Base-by-base conservation (phyloP, 2,329 filamentous ascomycete species). In the Torrubiella hemipterigena region DNA sequence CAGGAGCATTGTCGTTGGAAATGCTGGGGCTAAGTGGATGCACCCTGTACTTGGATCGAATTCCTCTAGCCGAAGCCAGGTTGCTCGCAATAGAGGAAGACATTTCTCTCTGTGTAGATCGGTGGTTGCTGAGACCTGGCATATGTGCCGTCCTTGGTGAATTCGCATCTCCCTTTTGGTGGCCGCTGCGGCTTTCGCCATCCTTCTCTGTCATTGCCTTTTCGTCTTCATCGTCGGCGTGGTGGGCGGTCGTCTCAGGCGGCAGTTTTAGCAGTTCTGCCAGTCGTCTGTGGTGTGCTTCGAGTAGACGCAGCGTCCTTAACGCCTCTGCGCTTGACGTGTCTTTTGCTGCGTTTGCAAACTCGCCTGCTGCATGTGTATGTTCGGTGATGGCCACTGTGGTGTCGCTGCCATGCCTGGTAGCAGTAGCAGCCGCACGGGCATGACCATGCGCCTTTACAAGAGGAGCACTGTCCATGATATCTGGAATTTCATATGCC, bases 51-150 rank as follows among this genome's bases (percentile, higher is more conserved):
- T 67, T 69, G 33, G 69, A 66, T 15, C 69, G 67, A 43, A 93
- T 93, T 13, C 86, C 86, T 40, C 86, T 70, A 19, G 85, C 85
- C 11, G 84, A 85, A 11, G 86, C 86, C 26, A 94, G 61, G 47
- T 93, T 93, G 56, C 75, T 93, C 17, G 84, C 85, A 38, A 94
- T 93, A 2, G 85, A 93, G 1, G 84, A 84, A 3, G 78, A 74
- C 36, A 79, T 61, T 35, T 87, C 80, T 35, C 84, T 74, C 17
- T 73, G 64, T 52, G 73, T 50, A 61, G 67, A 65, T 19, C 63
- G 61, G 9, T 62, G 63, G 37, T 63, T 61, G 19, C 60, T 64
- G 14, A 51, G 42, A 12, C 48, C 44, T 9, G 44, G 39, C 19
- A 36, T 45, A 17, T 27, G 21, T 16, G 15, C 19, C 10, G 28